A percentile compares a stretch with the other conserved stretches of the same genome.
Conservation (phyloP, 2,329 filamentous ascomycete species). For the Botrytis pseudocinerea region DNA sequence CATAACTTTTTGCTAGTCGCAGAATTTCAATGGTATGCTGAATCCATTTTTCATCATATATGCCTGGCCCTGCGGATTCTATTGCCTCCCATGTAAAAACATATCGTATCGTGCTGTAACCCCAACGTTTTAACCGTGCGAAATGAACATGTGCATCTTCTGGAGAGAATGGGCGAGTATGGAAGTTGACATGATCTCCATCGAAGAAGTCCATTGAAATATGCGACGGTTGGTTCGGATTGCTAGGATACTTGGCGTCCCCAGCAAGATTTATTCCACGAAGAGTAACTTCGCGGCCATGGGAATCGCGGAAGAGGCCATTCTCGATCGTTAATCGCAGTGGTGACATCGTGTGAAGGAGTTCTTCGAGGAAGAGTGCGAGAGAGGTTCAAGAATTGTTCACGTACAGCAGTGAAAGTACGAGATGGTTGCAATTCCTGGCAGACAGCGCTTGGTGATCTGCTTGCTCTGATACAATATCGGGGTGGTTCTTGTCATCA, state of each 20-base stretch:
- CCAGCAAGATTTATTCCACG: conserved; percentile 93
- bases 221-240: conserved; percentile 80
- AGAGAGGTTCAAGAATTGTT: not conserved
- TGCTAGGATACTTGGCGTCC: conserved; percentile 85
- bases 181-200: conserved; percentile 87
- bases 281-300: conserved; percentile 82
- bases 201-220: conserved; percentile 81
- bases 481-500: not conserved
- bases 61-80: conserved; percentile 84
- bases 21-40: conserved; percentile 85
- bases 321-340: conserved; percentile 83
- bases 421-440: not conserved
- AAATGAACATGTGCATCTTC: conserved; percentile 87
- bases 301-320: conserved; percentile 75
- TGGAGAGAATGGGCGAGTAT: conserved; percentile 78
- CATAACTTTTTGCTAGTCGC: conserved; percentile 81
- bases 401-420: not conserved
- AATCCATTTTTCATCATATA: conserved; percentile 93
- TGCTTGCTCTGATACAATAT: not conserved
- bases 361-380: not conserved
- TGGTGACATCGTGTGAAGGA: conserved; percentile 59
- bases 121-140: conserved; percentile 78
- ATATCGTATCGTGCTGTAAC: conserved; percentile 96
- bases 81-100: conserved; percentile 99
- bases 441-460: not conserved